Conservation (phyloP, 164 flowering plant species). For the Warburgia ugandensis region DNA sequence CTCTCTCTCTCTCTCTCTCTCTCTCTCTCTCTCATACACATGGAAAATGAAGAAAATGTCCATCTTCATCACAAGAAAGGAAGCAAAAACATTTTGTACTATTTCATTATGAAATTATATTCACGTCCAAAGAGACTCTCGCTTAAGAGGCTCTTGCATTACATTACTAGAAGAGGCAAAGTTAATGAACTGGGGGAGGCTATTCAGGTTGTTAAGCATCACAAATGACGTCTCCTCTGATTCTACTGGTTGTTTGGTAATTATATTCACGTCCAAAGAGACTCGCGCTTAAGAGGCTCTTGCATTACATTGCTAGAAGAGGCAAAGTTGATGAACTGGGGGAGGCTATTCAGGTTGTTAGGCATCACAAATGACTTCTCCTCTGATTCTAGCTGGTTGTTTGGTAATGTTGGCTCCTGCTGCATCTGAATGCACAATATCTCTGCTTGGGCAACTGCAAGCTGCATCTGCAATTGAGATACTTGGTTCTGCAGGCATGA, state of each 20-base stretch:
- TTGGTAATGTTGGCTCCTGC: conserved; percentile 32
- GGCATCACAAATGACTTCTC: conserved; percentile 29
- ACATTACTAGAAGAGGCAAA: conserved; percentile 53
- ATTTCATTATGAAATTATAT: conserved; percentile 8
- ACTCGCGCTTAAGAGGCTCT: conserved; percentile 68
- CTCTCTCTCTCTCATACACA: too few relatives aligned
- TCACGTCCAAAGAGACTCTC: conserved; percentile 75
- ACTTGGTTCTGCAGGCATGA: conserved; percentile 67
- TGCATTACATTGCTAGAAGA: conserved; percentile 58
- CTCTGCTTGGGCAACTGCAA: conserved; percentile 74
- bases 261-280: conserved; percentile 56
- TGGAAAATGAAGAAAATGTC: background rate
- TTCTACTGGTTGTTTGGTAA: conserved; percentile 8
- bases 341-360: conserved; percentile 24
- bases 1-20: conserved; percentile 3
- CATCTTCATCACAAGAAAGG: background rate
- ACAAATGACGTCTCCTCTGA: conserved; percentile 29
- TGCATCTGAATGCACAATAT: conserved; percentile 80
- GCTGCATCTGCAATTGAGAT: conserved; percentile 67
- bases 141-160: conserved; percentile 62
- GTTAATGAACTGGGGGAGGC: conserved; percentile 39
- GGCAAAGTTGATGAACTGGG: conserved; percentile 43
- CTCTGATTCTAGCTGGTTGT: conserved; percentile 15
- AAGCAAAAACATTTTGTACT: background rate
- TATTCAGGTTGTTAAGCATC: conserved; percentile 21